phyloP scores from a whole-genome alignment of 345 rosid genomes.

The Diplotaxis tenuifolia region DNA sequence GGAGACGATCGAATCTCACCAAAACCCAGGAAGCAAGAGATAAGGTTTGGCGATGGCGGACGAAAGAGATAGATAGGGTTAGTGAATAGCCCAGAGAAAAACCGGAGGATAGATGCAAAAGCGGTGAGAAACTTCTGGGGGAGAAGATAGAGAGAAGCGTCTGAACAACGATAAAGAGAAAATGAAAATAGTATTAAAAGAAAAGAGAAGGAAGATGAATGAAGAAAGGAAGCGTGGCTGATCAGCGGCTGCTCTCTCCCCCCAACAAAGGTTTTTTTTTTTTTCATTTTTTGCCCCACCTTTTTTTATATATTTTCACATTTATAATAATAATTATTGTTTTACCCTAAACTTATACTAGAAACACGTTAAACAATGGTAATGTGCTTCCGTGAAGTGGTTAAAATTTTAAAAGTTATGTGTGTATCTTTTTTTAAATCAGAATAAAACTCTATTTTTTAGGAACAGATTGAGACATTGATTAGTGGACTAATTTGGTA shows the following conservation, averaged over 20 bases:
- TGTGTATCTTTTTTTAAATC: not conserved
- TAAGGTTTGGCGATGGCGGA: conserved; percentile 29
- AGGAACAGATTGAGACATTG: not conserved
- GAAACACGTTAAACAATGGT: not conserved
- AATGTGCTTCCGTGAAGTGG: not conserved
- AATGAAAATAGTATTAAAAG: conserved; percentile 7
- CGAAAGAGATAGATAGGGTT: not conserved
- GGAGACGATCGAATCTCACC: conserved; percentile 14
- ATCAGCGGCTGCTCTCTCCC: conserved; percentile 22
- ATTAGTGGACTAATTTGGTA: too few species aligned
- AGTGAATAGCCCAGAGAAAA: not conserved
- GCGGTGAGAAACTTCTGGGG: conserved; percentile 16
- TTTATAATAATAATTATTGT: not conserved
- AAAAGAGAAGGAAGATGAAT: not conserved
- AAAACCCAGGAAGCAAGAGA: conserved; percentile 29
- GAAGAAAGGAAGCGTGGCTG: conserved; percentile 29
- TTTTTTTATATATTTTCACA: not conserved
- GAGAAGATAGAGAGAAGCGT: conserved; percentile 14
- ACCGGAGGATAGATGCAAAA: not conserved
- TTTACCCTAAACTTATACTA: not conserved
- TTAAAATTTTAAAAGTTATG: not conserved
- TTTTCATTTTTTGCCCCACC: not conserved
- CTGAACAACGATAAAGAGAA: not conserved
- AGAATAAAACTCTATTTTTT: not conserved
- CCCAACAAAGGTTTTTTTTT: not conserved